Evolutionary conservation across 768 basidiomycete genomes (phyloP), one percentile per base, ranked within the genome.

Genomic region (Mycena rosella): DNA sequence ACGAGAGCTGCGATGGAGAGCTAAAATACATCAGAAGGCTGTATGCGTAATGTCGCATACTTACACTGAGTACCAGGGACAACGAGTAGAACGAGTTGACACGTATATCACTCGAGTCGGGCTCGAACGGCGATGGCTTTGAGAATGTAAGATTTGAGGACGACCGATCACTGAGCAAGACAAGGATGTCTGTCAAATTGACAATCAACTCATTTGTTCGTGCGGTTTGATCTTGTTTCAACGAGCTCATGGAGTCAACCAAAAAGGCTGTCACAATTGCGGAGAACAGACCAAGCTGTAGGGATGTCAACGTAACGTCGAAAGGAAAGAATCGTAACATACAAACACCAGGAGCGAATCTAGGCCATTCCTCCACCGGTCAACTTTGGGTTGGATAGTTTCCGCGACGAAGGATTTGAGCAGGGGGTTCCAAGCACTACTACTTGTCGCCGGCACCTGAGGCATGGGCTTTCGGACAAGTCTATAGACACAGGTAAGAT

Each of bases 181-280:
- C 26, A 18, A 66, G 17, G 14, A 67, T 61, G 0, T 63, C 61
- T 15, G 65, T 71, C 2, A 68, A 47, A 20, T 67, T 67, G 5
- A 26, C n/a, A 20, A 67, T 30, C 2, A 67, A 30, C 38, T 53
- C 59, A 47, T 67, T 67, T 1, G 60, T 67, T 20, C 42, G 11
- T 7, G 30, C 29, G n/a, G 8, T 44, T 36, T 65, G 9, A 45
- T 65, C 64, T 7, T 26, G 56, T 17, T 48, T 26, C 55, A 72
- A 45, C 2, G 17, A 54, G 13, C 42, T 47, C 11, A 68, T 40
- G 2, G 71, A 68, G 29, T 60, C 67, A 17, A 69, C 63, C 15
- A 72, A 27, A 34, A 72, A 72, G 11, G 71, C 52, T n/a, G 71
- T 72, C 22, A 72, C 58, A 26, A 72, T 66, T 3, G 71, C 71